These are phyloP conservation scores for Poa pratensis DNA, from an alignment of 176 grass and related monocot species.

Conservation along the genomic window DNA sequence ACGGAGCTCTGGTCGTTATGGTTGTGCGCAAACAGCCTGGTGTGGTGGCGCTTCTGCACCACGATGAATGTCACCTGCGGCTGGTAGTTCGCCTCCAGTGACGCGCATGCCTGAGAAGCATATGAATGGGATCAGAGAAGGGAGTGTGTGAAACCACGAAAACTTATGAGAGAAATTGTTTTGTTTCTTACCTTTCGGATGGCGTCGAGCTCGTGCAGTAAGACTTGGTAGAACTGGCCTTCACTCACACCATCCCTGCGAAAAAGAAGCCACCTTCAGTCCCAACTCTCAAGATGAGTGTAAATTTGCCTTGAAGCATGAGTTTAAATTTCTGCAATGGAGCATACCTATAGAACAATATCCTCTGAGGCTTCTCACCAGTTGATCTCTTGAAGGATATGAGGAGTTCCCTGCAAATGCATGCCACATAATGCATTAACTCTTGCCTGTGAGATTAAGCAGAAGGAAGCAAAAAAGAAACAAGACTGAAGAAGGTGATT, in stretches of 20 bases:
- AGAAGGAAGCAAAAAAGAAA: no score
- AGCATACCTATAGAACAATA: slow-evolving; percentile 86
- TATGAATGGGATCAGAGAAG: neutral
- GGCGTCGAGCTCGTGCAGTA: slow-evolving; percentile 80
- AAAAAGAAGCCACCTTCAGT: no score
- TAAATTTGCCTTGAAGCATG: neutral
- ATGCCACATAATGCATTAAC: neutral
- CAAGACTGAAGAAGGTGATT: neutral
- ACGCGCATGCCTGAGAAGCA: slow-evolving; percentile 73
- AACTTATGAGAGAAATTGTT: neutral
- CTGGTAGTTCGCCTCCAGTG: slow-evolving; percentile 82
- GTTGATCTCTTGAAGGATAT: slow-evolving; percentile 86
- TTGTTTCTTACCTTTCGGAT: slow-evolving; percentile 64
- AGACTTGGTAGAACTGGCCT: slow-evolving; percentile 93
- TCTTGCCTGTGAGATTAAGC: neutral
- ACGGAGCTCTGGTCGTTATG: slow-evolving; percentile 61
- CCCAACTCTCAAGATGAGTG: no score
- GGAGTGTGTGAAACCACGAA: slow-evolving; percentile 7
- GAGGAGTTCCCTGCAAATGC: slow-evolving; percentile 81
- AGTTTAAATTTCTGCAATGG: neutral
- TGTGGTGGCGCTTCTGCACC: slow-evolving; percentile 94
- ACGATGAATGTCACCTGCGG: slow-evolving; percentile 83
- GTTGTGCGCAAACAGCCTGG: slow-evolving; percentile 85
- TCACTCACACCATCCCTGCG: slow-evolving; percentile 89
- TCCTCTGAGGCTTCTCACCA: slow-evolving; percentile 66